These are phyloP conservation scores for Tetrapyrgos nigripes DNA, from an alignment of 1,284 basidiomycete genomes.

Conservation along the genomic window DNA sequence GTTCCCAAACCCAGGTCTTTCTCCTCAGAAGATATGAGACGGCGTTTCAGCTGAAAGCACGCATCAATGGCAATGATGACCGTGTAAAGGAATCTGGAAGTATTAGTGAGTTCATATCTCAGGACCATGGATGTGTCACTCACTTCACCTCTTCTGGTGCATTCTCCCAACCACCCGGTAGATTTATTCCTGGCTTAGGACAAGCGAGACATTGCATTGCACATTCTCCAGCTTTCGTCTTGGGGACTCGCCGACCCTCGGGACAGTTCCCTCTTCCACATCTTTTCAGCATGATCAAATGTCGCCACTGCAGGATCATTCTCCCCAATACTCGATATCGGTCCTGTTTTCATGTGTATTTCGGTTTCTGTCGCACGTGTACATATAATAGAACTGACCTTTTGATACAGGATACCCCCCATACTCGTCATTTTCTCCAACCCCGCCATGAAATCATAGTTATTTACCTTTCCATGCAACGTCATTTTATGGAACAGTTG, in stretches of 20 bases:
- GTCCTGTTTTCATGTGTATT: not conserved
- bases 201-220: constrained; percentile 14
- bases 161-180: constrained; percentile 12
- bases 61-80: constrained; percentile 15
- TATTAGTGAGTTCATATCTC: not conserved
- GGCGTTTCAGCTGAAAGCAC: constrained; percentile 14
- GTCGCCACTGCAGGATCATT: constrained; percentile 6
- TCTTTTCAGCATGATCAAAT: constrained; percentile 12
- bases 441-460: constrained; percentile 23
- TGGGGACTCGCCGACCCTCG: not conserved
- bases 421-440: constrained; percentile 24
- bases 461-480: constrained; percentile 23
- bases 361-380: not conserved
- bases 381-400: not conserved
- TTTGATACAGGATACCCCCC: constrained; percentile 5
- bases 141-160: constrained; percentile 25
- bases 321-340: constrained; percentile 4
- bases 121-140: not conserved
- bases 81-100: constrained; percentile 18
- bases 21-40: constrained; percentile 5
- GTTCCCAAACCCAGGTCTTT: constrained; percentile 16
- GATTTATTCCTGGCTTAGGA: constrained; percentile 12
- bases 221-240: constrained; percentile 2
- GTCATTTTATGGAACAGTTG: constrained; percentile 24
- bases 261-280: constrained; percentile 9